phyloP scores from a whole-genome alignment of 1,284 basidiomycete species.

The Austroboletus novae-zelandiae region DNA sequence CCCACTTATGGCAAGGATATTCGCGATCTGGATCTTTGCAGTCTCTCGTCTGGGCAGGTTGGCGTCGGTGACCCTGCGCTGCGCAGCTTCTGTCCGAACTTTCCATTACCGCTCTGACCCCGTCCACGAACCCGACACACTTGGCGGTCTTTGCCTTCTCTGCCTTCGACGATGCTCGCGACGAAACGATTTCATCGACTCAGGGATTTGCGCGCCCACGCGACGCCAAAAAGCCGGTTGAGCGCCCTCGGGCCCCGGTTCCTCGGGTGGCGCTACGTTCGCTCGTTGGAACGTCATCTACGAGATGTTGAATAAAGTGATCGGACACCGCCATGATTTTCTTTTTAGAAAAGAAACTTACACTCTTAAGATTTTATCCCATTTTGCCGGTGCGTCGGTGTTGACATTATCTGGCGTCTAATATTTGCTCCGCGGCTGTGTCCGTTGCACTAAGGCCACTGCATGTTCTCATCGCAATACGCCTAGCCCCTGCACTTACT shows the following conservation, averaged over 20 bases:
- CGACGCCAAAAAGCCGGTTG: too few species aligned
- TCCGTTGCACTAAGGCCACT: neutral
- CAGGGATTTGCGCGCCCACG: too few species aligned
- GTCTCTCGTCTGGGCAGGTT: neutral
- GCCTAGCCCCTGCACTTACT: too few species aligned
- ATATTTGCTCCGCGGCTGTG: neutral
- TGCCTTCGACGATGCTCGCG: neutral
- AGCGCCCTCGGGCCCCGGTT: neutral
- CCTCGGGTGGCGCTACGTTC: neutral
- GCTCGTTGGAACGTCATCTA: neutral
- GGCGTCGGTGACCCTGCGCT: neutral
- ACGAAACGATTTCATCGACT: neutral
- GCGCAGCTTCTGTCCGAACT: neutral
- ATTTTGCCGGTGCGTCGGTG: neutral
- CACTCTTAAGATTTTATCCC: neutral
- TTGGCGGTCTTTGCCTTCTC: neutral
- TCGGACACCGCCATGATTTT: neutral
- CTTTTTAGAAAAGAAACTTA: neutral
- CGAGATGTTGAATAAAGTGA: neutral
- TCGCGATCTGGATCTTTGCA: constrained; percentile 10
- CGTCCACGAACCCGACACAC: neutral
- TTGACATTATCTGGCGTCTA: neutral
- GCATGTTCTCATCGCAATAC: neutral
- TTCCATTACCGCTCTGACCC: neutral
- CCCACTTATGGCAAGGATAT: neutral